A percentile compares a stretch with the other conserved stretches of the same genome.
phyloP scores from a whole-genome alignment of 306 rosid genomes.

The Canavalia ensiformis region DNA sequence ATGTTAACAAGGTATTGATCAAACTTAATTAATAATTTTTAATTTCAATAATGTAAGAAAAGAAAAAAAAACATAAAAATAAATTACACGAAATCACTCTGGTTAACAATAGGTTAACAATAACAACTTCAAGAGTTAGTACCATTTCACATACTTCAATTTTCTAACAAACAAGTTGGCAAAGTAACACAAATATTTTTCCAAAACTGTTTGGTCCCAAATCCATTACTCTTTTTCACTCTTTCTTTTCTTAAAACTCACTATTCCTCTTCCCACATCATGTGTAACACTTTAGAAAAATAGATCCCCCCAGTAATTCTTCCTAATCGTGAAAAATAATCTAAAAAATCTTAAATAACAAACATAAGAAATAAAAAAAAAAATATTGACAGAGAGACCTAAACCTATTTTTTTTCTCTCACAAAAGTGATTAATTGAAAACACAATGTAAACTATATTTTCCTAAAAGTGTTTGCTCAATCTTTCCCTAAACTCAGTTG shows the following conservation, averaged over 20 bases:
- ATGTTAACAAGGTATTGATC: no score
- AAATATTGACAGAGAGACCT: background rate
- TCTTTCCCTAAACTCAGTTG: slow-evolving; percentile 45
- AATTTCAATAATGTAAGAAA: no score
- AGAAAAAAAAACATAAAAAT: no score
- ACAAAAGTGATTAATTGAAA: slow-evolving; percentile 25
- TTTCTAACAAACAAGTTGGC: background rate
- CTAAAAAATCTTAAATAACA: background rate
- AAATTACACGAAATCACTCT: no score
- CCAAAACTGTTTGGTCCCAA: slow-evolving; percentile 16
- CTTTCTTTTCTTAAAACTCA: background rate
- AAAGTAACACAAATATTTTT: slow-evolving; percentile 4
- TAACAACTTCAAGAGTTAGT: no score
- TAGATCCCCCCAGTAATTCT: background rate
- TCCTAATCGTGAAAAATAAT: background rate
- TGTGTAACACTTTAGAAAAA: background rate
- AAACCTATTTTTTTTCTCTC: background rate
- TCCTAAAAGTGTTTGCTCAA: slow-evolving; percentile 40
- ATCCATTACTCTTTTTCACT: background rate
- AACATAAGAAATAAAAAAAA: background rate
- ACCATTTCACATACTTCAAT: no score
- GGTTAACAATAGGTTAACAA: no score
- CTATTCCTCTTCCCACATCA: slow-evolving; percentile 5
- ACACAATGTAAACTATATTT: background rate
- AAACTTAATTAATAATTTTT: no score